Percentiles rank a stretch among this genome's conserved stretches.
Evolutionary conservation across 139 green algal genomes (phyloP).

Genomic region (Chlamydomonas incerta): DNA sequence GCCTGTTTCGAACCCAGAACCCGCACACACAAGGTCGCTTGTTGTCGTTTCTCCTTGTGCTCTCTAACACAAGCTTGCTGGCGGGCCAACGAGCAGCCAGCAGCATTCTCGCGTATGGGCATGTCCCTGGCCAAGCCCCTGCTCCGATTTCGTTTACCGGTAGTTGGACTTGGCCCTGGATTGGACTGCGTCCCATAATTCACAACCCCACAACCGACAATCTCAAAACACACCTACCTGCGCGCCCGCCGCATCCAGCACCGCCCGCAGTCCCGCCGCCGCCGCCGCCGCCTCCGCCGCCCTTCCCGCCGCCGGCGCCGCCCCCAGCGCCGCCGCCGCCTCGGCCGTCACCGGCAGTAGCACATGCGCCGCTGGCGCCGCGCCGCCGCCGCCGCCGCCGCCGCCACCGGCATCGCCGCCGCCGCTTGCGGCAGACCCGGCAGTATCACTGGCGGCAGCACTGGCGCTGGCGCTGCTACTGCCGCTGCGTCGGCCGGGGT

Average conservation of each 20-base stretch:
- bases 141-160: too few species aligned
- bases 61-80: too few species aligned
- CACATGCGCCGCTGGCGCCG: not conserved
- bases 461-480: not conserved
- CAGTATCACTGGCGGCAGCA: not conserved
- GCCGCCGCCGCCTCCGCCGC: not conserved
- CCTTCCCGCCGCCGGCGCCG: not conserved
- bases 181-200: too few species aligned
- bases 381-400: not conserved
- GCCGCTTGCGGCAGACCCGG: too few species aligned
- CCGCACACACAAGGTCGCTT: too few species aligned
- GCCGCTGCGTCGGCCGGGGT: constrained; percentile 24
- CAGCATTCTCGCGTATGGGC: too few species aligned
- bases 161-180: too few species aligned
- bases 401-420: not conserved
- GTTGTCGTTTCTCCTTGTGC: too few species aligned
- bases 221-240: constrained; percentile 6
- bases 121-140: too few species aligned
- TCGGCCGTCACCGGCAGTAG: constrained; percentile 4
- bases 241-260: not conserved
- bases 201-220: too few species aligned
- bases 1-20: too few species aligned
- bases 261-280: not conserved
- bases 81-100: too few species aligned
- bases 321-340: not conserved